Evolutionary conservation across 2,329 filamentous ascomycete species (phyloP).

Genomic region (Amesomyces nigricolor): DNA sequence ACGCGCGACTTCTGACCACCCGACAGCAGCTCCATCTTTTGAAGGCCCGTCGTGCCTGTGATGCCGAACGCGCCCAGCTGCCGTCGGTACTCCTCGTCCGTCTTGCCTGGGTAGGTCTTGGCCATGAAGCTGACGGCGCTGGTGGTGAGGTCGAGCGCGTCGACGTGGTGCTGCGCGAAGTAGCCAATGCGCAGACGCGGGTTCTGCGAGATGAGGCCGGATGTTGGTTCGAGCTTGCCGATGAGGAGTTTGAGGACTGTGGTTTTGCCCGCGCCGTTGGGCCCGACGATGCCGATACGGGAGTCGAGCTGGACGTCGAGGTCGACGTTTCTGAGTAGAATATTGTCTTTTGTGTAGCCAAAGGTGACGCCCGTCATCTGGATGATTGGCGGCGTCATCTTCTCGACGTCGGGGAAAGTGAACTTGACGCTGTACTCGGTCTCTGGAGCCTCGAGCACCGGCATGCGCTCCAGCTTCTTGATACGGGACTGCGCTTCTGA

Average conservation of each 20-base stretch:
- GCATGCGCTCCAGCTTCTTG: conserved; percentile 98
- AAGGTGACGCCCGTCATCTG: conserved; percentile 94
- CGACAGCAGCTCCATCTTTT: conserved; percentile 90
- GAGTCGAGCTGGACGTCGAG: conserved; percentile 97
- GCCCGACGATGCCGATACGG: conserved; percentile 97
- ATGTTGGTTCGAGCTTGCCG: conserved; percentile 68
- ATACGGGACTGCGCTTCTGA: conserved; percentile 97
- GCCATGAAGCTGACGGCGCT: conserved; percentile 96
- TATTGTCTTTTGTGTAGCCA: conserved; percentile 75
- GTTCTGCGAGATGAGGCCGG: conserved; percentile 81
- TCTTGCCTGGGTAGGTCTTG: conserved; percentile 80
- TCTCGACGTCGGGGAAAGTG: conserved; percentile 95
- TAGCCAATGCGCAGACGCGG: conserved; percentile 86
- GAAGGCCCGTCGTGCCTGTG: conserved; percentile 91
- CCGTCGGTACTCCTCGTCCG: conserved; percentile 93
- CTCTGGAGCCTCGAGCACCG: conserved; percentile 82
- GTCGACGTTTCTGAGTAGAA: conserved; percentile 79
- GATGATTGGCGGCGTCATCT: conserved; percentile 93
- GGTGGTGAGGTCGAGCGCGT: conserved; percentile 82
- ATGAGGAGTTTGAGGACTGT: conserved; percentile 98
- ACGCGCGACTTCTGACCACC: conserved; percentile 98
- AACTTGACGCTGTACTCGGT: conserved; percentile 94
- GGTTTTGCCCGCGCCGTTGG: conserved; percentile 97
- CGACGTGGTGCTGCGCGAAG: conserved; percentile 98
- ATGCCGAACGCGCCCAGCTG: conserved; percentile 86